Evolutionary conservation across 805 yeast species (phyloP).

Genomic region (Saccharomyces cerevisiae): DNA sequence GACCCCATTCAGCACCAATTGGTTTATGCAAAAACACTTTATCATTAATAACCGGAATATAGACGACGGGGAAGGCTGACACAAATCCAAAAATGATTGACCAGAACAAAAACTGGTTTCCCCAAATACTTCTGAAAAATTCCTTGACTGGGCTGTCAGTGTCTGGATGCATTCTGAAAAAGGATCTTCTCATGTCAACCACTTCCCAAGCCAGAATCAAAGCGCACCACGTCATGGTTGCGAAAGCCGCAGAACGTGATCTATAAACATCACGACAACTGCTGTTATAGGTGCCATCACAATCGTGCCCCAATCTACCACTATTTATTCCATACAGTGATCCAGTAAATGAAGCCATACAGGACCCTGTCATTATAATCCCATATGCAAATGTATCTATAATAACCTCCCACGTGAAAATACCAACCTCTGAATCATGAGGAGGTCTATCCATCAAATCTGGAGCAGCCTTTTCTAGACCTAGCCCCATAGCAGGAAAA

Average conservation of each 20-base stretch:
- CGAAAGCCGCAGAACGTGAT: constrained; percentile 72
- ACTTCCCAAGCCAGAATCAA: constrained; percentile 80
- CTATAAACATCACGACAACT: constrained; percentile 57
- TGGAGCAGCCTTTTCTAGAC: constrained; percentile 93
- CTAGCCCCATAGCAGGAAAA: constrained; percentile 95
- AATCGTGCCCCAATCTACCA: constrained; percentile 56
- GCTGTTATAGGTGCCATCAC: constrained; percentile 44
- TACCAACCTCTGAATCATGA: constrained; percentile 73
- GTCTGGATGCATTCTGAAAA: constrained; percentile 64
- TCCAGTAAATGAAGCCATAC: constrained; percentile 57
- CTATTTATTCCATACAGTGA: constrained; percentile 59
- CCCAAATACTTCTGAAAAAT: constrained; percentile 58
- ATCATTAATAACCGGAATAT: constrained; percentile 79
- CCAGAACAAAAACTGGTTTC: constrained; percentile 73
- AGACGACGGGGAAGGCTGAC: constrained; percentile 72
- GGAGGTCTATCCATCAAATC: constrained; percentile 95
- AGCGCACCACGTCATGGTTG: constrained; percentile 82
- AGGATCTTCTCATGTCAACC: constrained; percentile 59
- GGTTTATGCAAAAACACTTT: constrained; percentile 66
- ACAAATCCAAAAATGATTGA: constrained; percentile 62
- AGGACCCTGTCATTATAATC: constrained; percentile 59
- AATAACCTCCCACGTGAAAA: constrained; percentile 62
- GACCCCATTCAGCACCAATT: constrained; percentile 76
- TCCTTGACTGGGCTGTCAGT: constrained; percentile 52
- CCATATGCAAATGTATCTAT: constrained; percentile 69